Base-by-base conservation (phyloP, 371 early-diverging fungal genomes). In the Mucor saturninus region DNA sequence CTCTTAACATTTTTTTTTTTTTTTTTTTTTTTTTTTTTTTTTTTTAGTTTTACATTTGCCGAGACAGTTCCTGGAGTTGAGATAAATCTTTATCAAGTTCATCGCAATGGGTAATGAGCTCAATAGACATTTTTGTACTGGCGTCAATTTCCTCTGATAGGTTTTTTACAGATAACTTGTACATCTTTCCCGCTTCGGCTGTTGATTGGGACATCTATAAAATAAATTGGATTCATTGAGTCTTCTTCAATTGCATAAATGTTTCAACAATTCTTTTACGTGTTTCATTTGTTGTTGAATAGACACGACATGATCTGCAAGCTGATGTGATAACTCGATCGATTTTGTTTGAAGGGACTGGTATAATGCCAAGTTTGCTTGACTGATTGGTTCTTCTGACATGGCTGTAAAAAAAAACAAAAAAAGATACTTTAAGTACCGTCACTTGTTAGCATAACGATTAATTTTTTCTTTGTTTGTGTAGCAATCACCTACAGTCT, bases 61-160 rank as follows among this genome's bases (percentile, higher is more conserved):
- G 51, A 2, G 68, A 61, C 21, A 72, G 50, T 39, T 58, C 62
- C 2, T 35, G 32, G 31, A 72, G 43, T 28, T 72, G 72, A 3
- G 68, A 50, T 4, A 72, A 42, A 31, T 72, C 72, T 42, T 72
- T 72, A 40, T 72, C 72, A 2, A 72, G 42, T 40, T 72, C 72
- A 55, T 72, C 72, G 48, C 72, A 72, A 39, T 72, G 65, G 4
- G 72, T 67, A 29, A 72, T 72, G 5, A 72, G 7, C 14, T 64
- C 61, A 14, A 67, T 49, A 3, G 67, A 57, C 40, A 59, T 64
- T 40, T 57, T 53, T 2, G 60, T 67, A 39, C 68, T 67, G 5
- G 46, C 31, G 5, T 72, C 62, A 26, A 72, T 54, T 13, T 67
- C 72, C 5, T 61, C 29, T 3, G 52, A 29, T 14, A 67, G 15